Conservation (phyloP, 306 rosid genomes). For the Castanea mollissima region DNA sequence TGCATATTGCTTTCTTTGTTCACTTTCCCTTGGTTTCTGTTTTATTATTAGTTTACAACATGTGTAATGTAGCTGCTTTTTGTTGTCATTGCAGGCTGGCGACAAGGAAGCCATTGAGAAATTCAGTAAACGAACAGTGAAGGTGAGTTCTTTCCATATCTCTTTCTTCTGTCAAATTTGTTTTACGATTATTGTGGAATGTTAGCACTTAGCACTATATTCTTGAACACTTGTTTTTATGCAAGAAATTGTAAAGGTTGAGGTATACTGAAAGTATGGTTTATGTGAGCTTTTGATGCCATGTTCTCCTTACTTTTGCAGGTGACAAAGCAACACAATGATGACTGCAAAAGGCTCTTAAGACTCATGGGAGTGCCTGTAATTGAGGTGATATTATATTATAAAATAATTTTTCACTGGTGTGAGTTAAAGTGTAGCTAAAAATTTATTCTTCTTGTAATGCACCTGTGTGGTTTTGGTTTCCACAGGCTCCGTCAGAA, state of each 20-base stretch:
- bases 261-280: not conserved
- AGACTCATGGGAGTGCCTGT: constrained; percentile 99
- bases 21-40: not conserved
- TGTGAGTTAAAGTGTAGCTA: not conserved
- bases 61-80: constrained; percentile 20
- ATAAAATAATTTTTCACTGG: not conserved
- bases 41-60: constrained; percentile 4
- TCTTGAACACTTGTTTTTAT: not conserved
- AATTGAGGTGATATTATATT: constrained; percentile 63
- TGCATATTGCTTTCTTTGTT: constrained; percentile 5
- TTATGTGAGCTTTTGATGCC: constrained; percentile 19
- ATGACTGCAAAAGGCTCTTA: constrained; percentile 79
- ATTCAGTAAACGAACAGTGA: constrained; percentile 91
- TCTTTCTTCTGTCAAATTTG: not conserved
- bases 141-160: constrained; percentile 45
- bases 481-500: constrained; percentile 92
- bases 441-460: constrained; percentile 11
- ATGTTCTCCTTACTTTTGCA: constrained; percentile 31
- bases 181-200: not conserved
- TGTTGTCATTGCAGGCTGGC: constrained; percentile 50
- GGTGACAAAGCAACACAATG: constrained; percentile 98
- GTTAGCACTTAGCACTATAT: not conserved
- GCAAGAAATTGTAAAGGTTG: constrained; percentile 3
- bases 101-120: constrained; percentile 93
- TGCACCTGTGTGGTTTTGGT: constrained; percentile 28